Evolutionary conservation across 2,329 filamentous ascomycete species (phyloP).

Genomic region (Cercospora nicotianae): DNA sequence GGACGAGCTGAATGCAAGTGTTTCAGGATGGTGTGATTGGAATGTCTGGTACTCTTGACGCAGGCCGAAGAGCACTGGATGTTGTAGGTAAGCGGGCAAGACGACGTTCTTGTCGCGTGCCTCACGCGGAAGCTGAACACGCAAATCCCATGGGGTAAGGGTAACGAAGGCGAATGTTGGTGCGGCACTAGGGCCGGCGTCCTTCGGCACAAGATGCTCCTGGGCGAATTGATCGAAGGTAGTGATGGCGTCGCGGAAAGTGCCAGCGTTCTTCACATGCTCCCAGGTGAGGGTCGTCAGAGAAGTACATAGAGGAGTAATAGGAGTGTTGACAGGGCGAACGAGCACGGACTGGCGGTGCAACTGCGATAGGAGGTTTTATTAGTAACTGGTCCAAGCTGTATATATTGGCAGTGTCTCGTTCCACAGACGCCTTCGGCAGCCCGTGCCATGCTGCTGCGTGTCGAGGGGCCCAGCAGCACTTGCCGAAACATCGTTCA

Average conservation of each 20-base stretch:
- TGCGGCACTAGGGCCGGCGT: constrained; percentile 54
- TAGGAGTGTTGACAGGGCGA: constrained; percentile 97
- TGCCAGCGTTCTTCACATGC: constrained; percentile 94
- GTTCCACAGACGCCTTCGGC: constrained; percentile 28
- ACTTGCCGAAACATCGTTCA: constrained; percentile 13
- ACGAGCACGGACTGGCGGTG: constrained; percentile 95
- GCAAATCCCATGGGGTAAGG: constrained; percentile 95
- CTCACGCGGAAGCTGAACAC: constrained; percentile 94
- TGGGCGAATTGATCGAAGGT: constrained; percentile 91
- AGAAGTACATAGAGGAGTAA: constrained; percentile 97
- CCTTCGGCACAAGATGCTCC: constrained; percentile 86
- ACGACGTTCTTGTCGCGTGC: constrained; percentile 98
- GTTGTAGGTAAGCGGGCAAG: constrained; percentile 92
- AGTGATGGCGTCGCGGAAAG: constrained; percentile 94
- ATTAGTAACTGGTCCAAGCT: constrained; percentile 28
- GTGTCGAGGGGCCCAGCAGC: background rate
- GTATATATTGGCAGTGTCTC: constrained; percentile 26
- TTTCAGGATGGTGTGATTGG: constrained; percentile 98
- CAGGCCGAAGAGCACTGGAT: constrained; percentile 94
- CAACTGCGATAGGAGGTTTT: constrained; percentile 58
- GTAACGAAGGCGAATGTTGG: constrained; percentile 95
- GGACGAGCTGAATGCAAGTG: constrained; percentile 90
- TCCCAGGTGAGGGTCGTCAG: constrained; percentile 98
- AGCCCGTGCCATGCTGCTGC: constrained; percentile 11
- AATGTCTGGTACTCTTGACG: constrained; percentile 97